Evolutionary conservation across 140 eudicot species (phyloP).

Genomic region (Ambrosia hybrid): DNA sequence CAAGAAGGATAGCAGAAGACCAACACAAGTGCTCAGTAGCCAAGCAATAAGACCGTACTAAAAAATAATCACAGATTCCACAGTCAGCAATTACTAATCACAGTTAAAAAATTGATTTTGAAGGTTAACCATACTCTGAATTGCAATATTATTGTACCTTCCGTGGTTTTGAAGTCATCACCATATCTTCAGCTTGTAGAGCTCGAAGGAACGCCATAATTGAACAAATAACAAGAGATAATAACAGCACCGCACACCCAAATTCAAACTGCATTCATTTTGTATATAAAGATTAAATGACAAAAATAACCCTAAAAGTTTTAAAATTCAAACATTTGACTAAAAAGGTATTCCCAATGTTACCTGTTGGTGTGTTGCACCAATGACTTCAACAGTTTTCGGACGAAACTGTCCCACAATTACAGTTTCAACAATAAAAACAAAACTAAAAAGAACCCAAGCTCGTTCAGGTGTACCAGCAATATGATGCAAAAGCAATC

Average conservation of each 20-base stretch:
- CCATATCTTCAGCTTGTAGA: conserved; percentile 90
- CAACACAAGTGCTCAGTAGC: conserved; percentile 92
- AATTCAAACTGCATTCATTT: conserved; percentile 76
- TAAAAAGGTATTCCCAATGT: background rate
- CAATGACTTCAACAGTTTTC: conserved; percentile 61
- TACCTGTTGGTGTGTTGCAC: conserved; percentile 91
- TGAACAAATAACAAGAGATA: conserved; percentile 92
- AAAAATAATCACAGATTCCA: conserved; percentile 12
- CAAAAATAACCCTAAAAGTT: background rate
- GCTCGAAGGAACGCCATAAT: conserved; percentile 91
- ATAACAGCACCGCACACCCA: conserved; percentile 84
- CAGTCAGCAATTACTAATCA: background rate
- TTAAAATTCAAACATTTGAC: conserved; percentile 6
- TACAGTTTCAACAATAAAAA: conserved; percentile 81
- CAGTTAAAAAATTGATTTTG: background rate
- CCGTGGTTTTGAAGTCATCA: conserved; percentile 92
- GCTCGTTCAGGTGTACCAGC: conserved; percentile 96
- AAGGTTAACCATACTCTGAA: background rate
- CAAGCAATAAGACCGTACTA: conserved; percentile 97
- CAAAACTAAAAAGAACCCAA: conserved; percentile 90
- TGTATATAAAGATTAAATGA: conserved; percentile 4
- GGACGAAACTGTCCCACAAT: conserved; percentile 85
- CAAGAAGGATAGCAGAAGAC: conserved; percentile 90
- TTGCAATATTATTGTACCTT: conserved; percentile 51
- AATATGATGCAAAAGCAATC: conserved; percentile 74